Percentiles rank a stretch among this genome's conserved stretches.
These are phyloP conservation scores for Asterophora lycoperdoides DNA, from an alignment of 768 basidiomycete genomes.

Conservation along the genomic window DNA sequence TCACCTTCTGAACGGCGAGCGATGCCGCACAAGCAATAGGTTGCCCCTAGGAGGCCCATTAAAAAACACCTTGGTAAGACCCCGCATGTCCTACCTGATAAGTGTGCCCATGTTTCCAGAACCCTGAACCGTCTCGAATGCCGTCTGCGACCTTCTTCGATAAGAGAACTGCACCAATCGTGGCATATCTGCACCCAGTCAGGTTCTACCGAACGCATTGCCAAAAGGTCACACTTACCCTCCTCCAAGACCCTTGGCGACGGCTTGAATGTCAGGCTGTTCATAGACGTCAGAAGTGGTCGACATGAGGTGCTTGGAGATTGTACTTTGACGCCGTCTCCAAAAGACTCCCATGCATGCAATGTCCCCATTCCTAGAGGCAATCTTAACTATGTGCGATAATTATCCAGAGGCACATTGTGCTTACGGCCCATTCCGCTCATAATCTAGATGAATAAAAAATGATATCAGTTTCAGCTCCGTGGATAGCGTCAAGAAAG, in stretches of 20 bases:
- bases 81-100: slow-evolving; percentile 53
- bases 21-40: slow-evolving; percentile 76
- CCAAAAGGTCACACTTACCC: slow-evolving; percentile 45
- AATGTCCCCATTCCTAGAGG: slow-evolving; percentile 78
- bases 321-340: slow-evolving; percentile 58
- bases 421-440: slow-evolving; percentile 83
- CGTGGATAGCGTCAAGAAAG: background rate
- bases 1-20: slow-evolving; percentile 75
- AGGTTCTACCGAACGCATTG: background rate
- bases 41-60: slow-evolving; percentile 45
- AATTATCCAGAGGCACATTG: background rate
- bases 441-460: slow-evolving; percentile 51
- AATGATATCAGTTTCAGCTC: background rate
- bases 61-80: background rate
- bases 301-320: background rate
- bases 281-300: background rate
- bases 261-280: slow-evolving; percentile 80
- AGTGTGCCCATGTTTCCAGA: slow-evolving; percentile 84
- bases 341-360: slow-evolving; percentile 83
- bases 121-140: slow-evolving; percentile 60
- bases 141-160: slow-evolving; percentile 67
- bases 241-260: slow-evolving; percentile 88
- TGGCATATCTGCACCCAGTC: slow-evolving; percentile 53
- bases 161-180: slow-evolving; percentile 80
- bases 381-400: background rate